phyloP scores from a whole-genome alignment of 768 basidiomycete genomes.

The Pleurotus ostreatus region DNA sequence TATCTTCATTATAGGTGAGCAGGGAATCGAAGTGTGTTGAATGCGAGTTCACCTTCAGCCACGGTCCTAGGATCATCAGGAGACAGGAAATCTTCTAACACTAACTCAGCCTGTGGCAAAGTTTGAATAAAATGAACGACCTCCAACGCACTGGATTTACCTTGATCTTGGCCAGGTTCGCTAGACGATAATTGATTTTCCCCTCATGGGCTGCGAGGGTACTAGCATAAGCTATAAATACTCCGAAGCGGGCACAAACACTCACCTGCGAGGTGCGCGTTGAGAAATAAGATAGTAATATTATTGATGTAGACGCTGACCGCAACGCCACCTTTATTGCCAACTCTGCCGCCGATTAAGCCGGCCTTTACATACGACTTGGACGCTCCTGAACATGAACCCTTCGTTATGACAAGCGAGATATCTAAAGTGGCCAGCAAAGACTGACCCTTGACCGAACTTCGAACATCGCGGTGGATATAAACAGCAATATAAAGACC shows the following conservation, averaged over 20 bases:
- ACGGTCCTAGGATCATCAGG: conserved; percentile 58
- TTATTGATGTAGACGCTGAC: conserved; percentile 80
- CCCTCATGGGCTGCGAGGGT: conserved; percentile 63
- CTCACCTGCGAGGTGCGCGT: conserved; percentile 84
- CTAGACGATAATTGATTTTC: conserved; percentile 71
- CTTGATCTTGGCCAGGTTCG: conserved; percentile 89
- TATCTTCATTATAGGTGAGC: conserved; percentile 37
- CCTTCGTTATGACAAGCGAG: conserved; percentile 9
- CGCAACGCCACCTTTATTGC: conserved; percentile 94
- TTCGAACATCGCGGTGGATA: conserved; percentile 65
- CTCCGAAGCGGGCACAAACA: not conserved
- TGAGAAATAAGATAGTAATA: conserved; percentile 84
- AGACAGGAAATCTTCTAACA: conserved; percentile 73
- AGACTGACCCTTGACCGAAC: conserved; percentile 53
- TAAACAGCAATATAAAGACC: conserved; percentile 79
- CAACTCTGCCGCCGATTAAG: conserved; percentile 84
- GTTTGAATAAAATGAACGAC: not conserved
- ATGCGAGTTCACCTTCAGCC: conserved; percentile 56
- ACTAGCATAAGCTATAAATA: not conserved
- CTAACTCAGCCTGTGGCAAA: conserved; percentile 56
- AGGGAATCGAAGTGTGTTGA: not conserved
- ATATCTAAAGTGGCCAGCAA: not conserved
- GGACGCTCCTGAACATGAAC: conserved; percentile 49
- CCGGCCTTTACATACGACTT: conserved; percentile 86
- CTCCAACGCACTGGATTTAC: conserved; percentile 25